A percentile compares a stretch with the other conserved stretches of the same genome.
Evolutionary conservation across 495 filamentous ascomycete genomes (phyloP).

Genomic region (Evernia prunastri): DNA sequence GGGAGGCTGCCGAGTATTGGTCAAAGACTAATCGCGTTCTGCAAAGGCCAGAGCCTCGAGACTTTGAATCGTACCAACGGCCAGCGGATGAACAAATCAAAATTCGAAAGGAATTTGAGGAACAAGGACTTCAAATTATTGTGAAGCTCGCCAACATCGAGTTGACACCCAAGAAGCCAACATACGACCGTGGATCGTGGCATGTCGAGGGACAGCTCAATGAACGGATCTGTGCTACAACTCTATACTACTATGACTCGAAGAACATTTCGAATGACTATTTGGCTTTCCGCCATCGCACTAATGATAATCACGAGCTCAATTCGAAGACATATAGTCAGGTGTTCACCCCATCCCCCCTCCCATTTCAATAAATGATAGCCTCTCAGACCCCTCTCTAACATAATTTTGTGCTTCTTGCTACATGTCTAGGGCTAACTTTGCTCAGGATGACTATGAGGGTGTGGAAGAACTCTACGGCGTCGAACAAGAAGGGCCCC

Average conservation of each 20-base stretch:
- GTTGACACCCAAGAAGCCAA: conserved; percentile 50
- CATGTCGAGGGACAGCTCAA: conserved; percentile 48
- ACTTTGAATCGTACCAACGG: conserved; percentile 24
- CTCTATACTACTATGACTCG: conserved; percentile 55
- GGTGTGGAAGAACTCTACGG: conserved; percentile 33
- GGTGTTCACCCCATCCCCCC: background rate
- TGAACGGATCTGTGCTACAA: conserved; percentile 41
- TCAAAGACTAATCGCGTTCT: conserved; percentile 23
- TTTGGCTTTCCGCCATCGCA: conserved; percentile 45
- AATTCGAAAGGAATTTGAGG: conserved; percentile 28
- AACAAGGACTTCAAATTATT: conserved; percentile 50
- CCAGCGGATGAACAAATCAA: conserved; percentile 15
- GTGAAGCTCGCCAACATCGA: conserved; percentile 58
- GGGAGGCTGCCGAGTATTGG: conserved; percentile 12
- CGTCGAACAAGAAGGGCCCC: conserved; percentile 17
- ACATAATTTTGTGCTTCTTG: background rate
- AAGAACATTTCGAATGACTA: conserved; percentile 53
- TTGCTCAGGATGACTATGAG: conserved; percentile 23
- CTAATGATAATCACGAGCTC: conserved; percentile 16
- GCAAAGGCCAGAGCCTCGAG: conserved; percentile 34
- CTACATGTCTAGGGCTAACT: background rate
- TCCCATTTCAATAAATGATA: background rate
- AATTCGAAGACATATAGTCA: background rate
- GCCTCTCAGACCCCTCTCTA: background rate
- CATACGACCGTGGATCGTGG: conserved; percentile 44